Conservation (phyloP, 257 asterid genomes). For the Orobanche coerulescens region DNA sequence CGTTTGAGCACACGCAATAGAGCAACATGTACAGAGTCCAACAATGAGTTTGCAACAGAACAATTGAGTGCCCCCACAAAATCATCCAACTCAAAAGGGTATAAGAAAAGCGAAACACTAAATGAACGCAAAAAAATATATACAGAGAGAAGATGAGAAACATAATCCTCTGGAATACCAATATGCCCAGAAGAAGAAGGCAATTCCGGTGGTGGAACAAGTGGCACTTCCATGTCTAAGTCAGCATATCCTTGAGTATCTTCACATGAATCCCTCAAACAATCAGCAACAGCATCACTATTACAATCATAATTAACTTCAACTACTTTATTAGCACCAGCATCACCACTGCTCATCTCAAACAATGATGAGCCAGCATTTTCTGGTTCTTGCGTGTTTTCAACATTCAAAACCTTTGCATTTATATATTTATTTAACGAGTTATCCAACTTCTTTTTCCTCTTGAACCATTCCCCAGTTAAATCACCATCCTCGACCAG, state of each 20-base stretch:
- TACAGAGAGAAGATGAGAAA: conserved; percentile 63
- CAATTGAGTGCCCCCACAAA: conserved; percentile 91
- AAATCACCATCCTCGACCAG: conserved; percentile 50
- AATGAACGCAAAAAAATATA: conserved; percentile 67
- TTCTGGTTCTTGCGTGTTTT: conserved; percentile 12
- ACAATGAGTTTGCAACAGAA: conserved; percentile 54
- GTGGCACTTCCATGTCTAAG: conserved; percentile 37
- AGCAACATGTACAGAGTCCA: conserved; percentile 79
- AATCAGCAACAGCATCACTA: conserved; percentile 27
- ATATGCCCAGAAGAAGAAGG: conserved; percentile 78
- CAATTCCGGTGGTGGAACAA: conserved; percentile 59
- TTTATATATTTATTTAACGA: conserved; percentile 28
- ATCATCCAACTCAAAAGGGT: conserved; percentile 77
- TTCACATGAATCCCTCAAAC: conserved; percentile 44
- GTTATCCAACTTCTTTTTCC: conserved; percentile 43
- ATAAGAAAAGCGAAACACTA: conserved; percentile 56
- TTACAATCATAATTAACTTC: conserved; percentile 19
- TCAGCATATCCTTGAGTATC: conserved; percentile 30
- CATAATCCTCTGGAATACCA: conserved; percentile 63
- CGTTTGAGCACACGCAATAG: conserved; percentile 56
- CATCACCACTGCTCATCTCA: conserved; percentile 12
- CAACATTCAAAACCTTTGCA: conserved; percentile 25
- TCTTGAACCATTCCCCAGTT: conserved; percentile 48
- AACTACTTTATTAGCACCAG: conserved; percentile 14
- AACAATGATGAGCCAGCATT: conserved; percentile 8